Evolutionary conservation across 441 rosid species (phyloP).

Genomic region (Raphanus hybrid): DNA sequence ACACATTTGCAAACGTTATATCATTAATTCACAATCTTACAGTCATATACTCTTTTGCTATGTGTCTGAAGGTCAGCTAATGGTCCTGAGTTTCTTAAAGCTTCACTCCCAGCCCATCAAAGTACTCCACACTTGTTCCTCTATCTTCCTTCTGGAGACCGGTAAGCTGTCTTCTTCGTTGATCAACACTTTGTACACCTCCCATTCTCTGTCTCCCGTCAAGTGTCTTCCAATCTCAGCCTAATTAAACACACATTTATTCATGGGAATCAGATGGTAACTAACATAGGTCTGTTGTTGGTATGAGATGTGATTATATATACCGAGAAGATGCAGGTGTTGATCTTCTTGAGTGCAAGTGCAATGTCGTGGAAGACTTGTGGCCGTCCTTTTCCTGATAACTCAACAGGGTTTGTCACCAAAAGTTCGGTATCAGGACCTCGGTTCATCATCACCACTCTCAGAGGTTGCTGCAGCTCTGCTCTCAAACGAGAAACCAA

Average conservation of each 20-base stretch:
- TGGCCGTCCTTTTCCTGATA: constrained; percentile 95
- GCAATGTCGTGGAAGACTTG: constrained; percentile 88
- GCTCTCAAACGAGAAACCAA: constrained; percentile 65
- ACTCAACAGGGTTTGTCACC: constrained; percentile 89
- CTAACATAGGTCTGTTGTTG: background rate
- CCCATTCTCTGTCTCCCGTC: constrained; percentile 84
- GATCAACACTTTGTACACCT: constrained; percentile 85
- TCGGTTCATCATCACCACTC: constrained; percentile 77
- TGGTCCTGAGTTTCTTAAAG: background rate
- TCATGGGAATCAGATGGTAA: background rate
- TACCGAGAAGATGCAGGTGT: constrained; percentile 85
- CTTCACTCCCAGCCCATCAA: constrained; percentile 87
- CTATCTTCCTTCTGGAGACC: constrained; percentile 56
- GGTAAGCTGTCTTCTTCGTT: constrained; percentile 73
- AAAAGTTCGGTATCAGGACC: constrained; percentile 91
- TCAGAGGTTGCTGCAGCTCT: constrained; percentile 78
- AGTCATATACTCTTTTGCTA: constrained; percentile 17
- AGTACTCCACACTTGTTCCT: constrained; percentile 79
- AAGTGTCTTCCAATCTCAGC: constrained; percentile 82
- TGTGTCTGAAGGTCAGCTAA: constrained; percentile 32
- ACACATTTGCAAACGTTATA: background rate
- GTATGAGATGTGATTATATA: constrained; percentile 17
- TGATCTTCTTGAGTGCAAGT: constrained; percentile 74
- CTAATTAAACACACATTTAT: constrained; percentile 40
- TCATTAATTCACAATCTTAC: constrained; percentile 10